Base-by-base conservation (phyloP, 768 basidiomycete genomes). In the Suillus subaureus region DNA sequence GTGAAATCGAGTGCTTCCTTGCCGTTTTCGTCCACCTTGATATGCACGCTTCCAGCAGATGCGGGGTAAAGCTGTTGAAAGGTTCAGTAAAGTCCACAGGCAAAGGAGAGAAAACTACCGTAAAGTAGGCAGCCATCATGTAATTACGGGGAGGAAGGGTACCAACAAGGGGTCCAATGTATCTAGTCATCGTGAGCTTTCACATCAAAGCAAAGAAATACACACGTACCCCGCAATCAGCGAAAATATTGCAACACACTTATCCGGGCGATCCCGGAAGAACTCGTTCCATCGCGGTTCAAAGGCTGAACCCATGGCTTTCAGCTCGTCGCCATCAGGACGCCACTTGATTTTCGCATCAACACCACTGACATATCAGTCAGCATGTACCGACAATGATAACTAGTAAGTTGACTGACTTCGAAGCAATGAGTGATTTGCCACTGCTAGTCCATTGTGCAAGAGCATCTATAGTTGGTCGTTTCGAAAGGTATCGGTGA, bases 271-370 rank as follows among this genome's bases (percentile, higher is more conserved):
- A 33, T 78, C 74, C 33, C 74, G 81, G 47, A 84, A 89, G 72
- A 83, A 85, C 0, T 63, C 42, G 6, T 80, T 73, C 88, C 87
- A 89, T 51, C 80, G 75, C 28, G 75, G 58, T 28, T 79, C 70
- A 68, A 89, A 89, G 7, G 72, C 79, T 6, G 83, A 80, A 1
- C 82, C 81, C 40, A 89, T 74, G 23, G 78, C 78, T 58, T 81
- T 77, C 35, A 87, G 77, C 52, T 89, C 88, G 7, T 79, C 76
- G 6, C 68, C 69, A 16, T 73, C 81, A 2, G 88, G 88, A 28
- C 89, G 80, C 15, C 88, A 69, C 70, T 87, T 89, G 67, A 86
- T 80, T 5, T 85, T 87, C 37, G 82, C 82, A 67, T 89, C 86
- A 39, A 84, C 69, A 4, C 78, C 84, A 67, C 87, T 88, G 68